phyloP scores from a whole-genome alignment of 1,284 basidiomycete species.

The Exobasidium rhododendri region DNA sequence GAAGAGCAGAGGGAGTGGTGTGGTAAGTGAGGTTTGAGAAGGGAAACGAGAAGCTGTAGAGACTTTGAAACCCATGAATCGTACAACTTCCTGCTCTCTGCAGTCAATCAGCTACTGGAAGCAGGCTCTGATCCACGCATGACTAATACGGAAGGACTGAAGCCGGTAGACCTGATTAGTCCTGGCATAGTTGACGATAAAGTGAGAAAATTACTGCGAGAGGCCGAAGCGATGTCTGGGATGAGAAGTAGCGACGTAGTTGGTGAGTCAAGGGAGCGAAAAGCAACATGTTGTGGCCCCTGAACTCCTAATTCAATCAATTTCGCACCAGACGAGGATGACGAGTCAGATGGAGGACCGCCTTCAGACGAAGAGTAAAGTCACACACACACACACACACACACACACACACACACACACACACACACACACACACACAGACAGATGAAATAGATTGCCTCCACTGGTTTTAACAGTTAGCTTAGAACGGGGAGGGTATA shows the following conservation, averaged over 20 bases:
- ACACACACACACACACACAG: too few species aligned
- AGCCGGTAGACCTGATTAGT: slow-evolving; percentile 3
- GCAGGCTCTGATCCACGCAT: slow-evolving; percentile 12
- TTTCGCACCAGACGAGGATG: slow-evolving; percentile 6
- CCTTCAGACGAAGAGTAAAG: slow-evolving; percentile 12
- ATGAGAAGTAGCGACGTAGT: slow-evolving; percentile 4
- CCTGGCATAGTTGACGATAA: background rate
- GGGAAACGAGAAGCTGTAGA: background rate
- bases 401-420: too few species aligned
- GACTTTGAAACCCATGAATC: slow-evolving; percentile 1
- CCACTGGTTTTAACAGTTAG: too few species aligned
- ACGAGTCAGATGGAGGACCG: slow-evolving; percentile 12
- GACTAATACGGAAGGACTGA: slow-evolving; percentile 11
- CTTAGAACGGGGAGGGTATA: too few species aligned
- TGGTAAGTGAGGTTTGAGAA: slow-evolving; percentile 2
- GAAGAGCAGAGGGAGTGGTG: slow-evolving; percentile 9
- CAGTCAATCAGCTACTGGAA: slow-evolving; percentile 11
- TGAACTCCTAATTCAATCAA: background rate
- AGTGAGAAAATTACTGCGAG: slow-evolving; percentile 5
- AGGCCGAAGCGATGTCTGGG: slow-evolving; percentile 6
- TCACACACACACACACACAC: too few species aligned
- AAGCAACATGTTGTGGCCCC: background rate
- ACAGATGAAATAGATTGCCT: too few species aligned
- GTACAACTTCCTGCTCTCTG: background rate
- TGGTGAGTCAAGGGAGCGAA: background rate